Percentiles rank a stretch among this genome's conserved stretches.
phyloP scores from a whole-genome alignment of 768 basidiomycete species.

The Kwoniella dendrophila region DNA sequence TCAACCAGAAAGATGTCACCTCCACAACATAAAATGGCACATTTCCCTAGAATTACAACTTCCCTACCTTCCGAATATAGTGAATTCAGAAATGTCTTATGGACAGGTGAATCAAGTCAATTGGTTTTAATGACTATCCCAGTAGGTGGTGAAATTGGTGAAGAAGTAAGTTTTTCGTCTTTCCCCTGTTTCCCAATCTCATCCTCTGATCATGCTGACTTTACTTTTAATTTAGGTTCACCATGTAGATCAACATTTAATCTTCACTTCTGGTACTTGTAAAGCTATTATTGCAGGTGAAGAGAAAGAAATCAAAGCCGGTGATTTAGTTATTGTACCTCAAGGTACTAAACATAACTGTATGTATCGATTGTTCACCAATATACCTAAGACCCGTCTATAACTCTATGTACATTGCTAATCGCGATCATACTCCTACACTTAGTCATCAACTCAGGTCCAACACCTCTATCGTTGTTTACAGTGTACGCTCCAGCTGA shows the following conservation, averaged over 20 bases:
- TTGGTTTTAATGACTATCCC: slow-evolving; percentile 58
- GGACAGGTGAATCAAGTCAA: slow-evolving; percentile 56
- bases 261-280: slow-evolving; percentile 56
- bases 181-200: neutral
- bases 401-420: neutral
- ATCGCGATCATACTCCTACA: slow-evolving; percentile 1
- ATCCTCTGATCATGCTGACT: neutral
- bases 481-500: slow-evolving; percentile 56
- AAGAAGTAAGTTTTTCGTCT: slow-evolving; percentile 48
- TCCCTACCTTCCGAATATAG: slow-evolving; percentile 49
- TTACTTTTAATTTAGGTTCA: slow-evolving; percentile 45
- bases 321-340: slow-evolving; percentile 58
- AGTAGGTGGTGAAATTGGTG: slow-evolving; percentile 57
- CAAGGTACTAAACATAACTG: slow-evolving; percentile 57
- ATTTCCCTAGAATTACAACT: slow-evolving; percentile 54
- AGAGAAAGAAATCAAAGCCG: slow-evolving; percentile 56
- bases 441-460: slow-evolving; percentile 54
- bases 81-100: slow-evolving; percentile 56
- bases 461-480: slow-evolving; percentile 56
- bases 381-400: neutral
- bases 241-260: slow-evolving; percentile 56
- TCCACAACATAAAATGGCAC: slow-evolving; percentile 53
- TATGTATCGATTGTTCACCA: slow-evolving; percentile 19
- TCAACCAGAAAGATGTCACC: slow-evolving; percentile 37
- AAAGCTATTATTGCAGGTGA: slow-evolving; percentile 58